Base-by-base conservation (phyloP, 2,329 filamentous ascomycete species). In the Beauveria asiatica region DNA sequence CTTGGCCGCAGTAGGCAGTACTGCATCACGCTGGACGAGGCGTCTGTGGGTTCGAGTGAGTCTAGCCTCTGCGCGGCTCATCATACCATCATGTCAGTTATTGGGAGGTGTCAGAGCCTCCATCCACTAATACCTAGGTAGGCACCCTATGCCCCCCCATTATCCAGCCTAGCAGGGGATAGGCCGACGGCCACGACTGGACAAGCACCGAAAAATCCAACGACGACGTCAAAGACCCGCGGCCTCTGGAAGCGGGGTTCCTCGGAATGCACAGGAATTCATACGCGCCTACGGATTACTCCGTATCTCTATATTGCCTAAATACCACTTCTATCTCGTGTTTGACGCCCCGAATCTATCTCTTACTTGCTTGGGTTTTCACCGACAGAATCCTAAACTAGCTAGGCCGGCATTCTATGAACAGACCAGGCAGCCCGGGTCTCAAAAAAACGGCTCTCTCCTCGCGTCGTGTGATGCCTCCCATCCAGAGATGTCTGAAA, bases 191-290 rank as follows among this genome's bases (percentile, higher is more conserved):
- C 25, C 46, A 16, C 9, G 25, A 13, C 46, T 30, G 6, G 23
- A 48, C 45, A 13, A 27, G 45, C 25, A n/a, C 23, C 46, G n/a
- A 30, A 4, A n/a, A 7, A 49, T 16, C 17, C 16, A 10, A 19
- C 54, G 51, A 54, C 41, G 42, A 46, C 27, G 10, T 9, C 46
- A 46, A 46, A 21, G n/a, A 21, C 53, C 17, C 19, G 42, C 21
- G 30, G n/a, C 55, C 33, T 7, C 11, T 9, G 11, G 16, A 50
- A 58, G 55, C 55, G 55, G 55, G 55, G 55, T 50, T 27, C 13
- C 30, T 57, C 44, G 55, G 55, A 58, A 58, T 58, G 55, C 55
- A 44, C 30, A 58, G 27, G 45, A 50, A 44, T 58, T 51, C 37
- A 58, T 50, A 56, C 53, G 27, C 53, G 53, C 53, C 53, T 16